A percentile compares a stretch with the other conserved stretches of the same genome.
phyloP scores from a whole-genome alignment of 139 green algal genomes.

The Haematococcus lacustris region DNA sequence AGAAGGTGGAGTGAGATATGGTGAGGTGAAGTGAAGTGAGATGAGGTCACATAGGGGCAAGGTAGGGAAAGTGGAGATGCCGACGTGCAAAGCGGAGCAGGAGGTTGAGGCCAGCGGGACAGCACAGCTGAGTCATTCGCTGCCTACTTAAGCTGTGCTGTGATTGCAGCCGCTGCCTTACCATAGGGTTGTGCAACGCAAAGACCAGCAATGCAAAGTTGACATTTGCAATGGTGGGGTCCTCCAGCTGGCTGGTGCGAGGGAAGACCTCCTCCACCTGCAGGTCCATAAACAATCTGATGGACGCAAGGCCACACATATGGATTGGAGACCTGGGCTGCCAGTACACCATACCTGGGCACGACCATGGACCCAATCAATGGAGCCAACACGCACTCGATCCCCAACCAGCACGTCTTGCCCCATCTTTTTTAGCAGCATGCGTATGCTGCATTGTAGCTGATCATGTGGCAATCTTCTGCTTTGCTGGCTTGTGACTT shows the following conservation, averaged over 20 bases:
- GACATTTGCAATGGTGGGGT: conserved; percentile 88
- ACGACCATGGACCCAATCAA: conserved; percentile 67
- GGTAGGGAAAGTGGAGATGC: too few relatives aligned
- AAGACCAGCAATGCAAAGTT: conserved; percentile 89
- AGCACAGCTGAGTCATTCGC: too few relatives aligned
- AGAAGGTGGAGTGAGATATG: background rate
- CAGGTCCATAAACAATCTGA: too few relatives aligned
- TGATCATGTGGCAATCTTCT: conserved; percentile 25
- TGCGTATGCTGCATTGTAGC: conserved; percentile 80
- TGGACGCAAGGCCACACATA: too few relatives aligned
- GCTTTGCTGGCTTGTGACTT: conserved; percentile 8
- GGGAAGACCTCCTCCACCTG: conserved; percentile 65
- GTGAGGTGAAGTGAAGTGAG: too few relatives aligned
- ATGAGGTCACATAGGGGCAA: too few relatives aligned
- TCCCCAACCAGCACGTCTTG: conserved; percentile 84
- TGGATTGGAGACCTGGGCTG: too few relatives aligned
- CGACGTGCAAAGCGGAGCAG: too few relatives aligned
- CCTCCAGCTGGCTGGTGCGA: conserved; percentile 53
- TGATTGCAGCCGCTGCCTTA: too few relatives aligned
- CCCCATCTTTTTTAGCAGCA: conserved; percentile 87
- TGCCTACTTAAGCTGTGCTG: too few relatives aligned
- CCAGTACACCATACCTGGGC: too few relatives aligned
- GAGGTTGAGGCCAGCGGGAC: too few relatives aligned
- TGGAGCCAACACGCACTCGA: conserved; percentile 55
- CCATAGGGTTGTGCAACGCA: conserved; percentile 58